Percentiles rank a stretch among this genome's conserved stretches.
Evolutionary conservation across 225 moss, liverwort and hornwort species (phyloP).

Genomic region (Lunularia cruciata): DNA sequence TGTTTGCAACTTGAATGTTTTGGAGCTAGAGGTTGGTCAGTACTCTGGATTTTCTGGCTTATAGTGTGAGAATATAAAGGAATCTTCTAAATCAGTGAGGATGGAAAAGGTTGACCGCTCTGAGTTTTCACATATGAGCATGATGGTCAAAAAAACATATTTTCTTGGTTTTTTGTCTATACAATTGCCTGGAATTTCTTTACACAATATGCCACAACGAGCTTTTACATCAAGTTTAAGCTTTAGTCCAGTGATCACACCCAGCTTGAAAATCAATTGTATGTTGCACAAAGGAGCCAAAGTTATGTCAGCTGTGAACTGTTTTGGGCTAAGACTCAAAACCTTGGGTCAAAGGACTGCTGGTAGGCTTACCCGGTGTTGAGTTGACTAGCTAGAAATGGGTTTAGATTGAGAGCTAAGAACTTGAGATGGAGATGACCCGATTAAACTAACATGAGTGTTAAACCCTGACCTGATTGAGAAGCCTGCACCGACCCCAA

Average conservation of each 20-base stretch:
- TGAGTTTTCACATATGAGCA: neutral
- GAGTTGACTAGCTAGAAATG: neutral
- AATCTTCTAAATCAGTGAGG: too few relatives aligned
- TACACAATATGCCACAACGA: neutral
- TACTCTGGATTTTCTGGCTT: too few relatives aligned
- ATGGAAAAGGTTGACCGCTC: too few relatives aligned
- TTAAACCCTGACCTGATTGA: constrained; percentile 2
- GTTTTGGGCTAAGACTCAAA: neutral
- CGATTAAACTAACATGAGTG: constrained; percentile 4
- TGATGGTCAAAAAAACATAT: neutral
- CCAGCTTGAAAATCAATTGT: too few relatives aligned
- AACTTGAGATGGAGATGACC: constrained; percentile 9
- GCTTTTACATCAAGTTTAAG: neutral
- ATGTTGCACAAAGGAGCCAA: too few relatives aligned
- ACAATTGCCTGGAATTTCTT: neutral
- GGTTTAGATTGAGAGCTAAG: neutral
- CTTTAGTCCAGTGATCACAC: neutral
- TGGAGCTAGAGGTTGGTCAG: too few relatives aligned
- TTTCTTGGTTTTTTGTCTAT: too few relatives aligned
- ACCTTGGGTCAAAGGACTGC: neutral
- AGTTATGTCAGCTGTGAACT: constrained; percentile 11
- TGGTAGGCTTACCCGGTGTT: neutral
- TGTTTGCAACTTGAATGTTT: too few relatives aligned
- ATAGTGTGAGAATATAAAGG: too few relatives aligned
- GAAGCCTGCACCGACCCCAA: constrained; percentile 21